These are phyloP conservation scores for Citrus hindsii DNA, from an alignment of 345 rosid genomes.

Conservation along the genomic window DNA sequence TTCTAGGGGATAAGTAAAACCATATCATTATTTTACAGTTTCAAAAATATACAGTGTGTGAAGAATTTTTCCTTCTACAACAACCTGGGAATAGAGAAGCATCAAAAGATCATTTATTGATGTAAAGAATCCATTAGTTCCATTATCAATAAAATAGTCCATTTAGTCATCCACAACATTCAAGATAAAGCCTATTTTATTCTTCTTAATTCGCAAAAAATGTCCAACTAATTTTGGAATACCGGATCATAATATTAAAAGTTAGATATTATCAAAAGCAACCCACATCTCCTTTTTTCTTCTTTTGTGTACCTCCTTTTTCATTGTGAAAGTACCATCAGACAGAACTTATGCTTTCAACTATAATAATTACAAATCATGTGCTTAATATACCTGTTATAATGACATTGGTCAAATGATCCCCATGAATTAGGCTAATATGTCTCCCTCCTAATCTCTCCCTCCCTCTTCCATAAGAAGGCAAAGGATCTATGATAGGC, in stretches of 20 bases:
- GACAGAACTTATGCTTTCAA: neutral
- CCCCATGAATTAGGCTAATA: constrained; percentile 96
- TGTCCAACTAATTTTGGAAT: neutral
- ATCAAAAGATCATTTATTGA: neutral
- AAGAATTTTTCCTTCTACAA: neutral
- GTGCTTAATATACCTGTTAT: constrained; percentile 59
- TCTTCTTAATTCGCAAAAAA: neutral
- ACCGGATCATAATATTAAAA: neutral
- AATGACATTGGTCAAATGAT: constrained; percentile 79
- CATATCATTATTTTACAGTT: neutral
- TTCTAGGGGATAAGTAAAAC: neutral
- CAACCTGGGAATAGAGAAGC: neutral
- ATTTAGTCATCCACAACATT: neutral
- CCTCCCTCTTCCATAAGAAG: constrained; percentile 99
- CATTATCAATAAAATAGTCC: neutral
- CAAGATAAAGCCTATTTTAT: constrained; percentile 5
- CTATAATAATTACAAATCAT: neutral
- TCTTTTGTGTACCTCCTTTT: too few relatives aligned
- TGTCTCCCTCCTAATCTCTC: constrained; percentile 96
- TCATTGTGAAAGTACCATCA: neutral
- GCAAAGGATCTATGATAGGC: constrained; percentile 88
- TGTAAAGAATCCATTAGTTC: neutral
- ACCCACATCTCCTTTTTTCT: neutral
- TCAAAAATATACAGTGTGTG: neutral
- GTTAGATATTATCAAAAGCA: neutral